Evolutionary conservation across 1,284 basidiomycete genomes (phyloP).

Genomic region (Salmacisia buchloeana): DNA sequence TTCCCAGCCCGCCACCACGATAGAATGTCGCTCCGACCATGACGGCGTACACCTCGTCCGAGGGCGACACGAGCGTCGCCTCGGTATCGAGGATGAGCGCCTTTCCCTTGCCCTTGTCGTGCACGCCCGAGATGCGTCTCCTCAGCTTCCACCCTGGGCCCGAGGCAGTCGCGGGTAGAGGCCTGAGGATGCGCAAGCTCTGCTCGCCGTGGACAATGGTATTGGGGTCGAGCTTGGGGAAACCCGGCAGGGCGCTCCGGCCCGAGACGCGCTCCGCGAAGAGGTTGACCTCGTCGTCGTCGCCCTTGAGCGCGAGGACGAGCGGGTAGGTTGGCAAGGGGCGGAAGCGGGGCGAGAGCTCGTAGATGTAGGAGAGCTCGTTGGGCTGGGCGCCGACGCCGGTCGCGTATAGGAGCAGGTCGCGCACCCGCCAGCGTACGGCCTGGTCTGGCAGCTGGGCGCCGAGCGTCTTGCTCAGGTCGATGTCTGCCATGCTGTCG

Average conservation of each 20-base stretch:
- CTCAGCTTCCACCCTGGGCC: conserved; percentile 39
- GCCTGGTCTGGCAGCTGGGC: conserved; percentile 40
- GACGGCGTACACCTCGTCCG: conserved; percentile 28
- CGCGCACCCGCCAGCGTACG: conserved; percentile 54
- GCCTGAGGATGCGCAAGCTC: conserved; percentile 46
- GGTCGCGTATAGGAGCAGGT: conserved; percentile 94
- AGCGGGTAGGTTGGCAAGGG: conserved; percentile 76
- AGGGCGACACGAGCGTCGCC: conserved; percentile 28
- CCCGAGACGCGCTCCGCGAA: conserved; percentile 42
- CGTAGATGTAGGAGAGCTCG: conserved; percentile 86
- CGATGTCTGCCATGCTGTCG: conserved; percentile 16
- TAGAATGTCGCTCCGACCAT: conserved; percentile 41
- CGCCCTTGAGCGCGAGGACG: conserved; percentile 44
- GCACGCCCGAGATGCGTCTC: conserved; percentile 31
- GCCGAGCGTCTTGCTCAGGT: conserved; percentile 43
- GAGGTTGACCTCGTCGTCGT: conserved; percentile 38
- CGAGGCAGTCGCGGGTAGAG: conserved; percentile 33
- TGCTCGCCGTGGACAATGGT: conserved; percentile 52
- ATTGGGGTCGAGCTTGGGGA: conserved; percentile 48
- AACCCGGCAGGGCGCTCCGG: conserved; percentile 25
- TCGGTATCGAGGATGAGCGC: conserved; percentile 41
- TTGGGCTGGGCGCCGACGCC: conserved; percentile 93
- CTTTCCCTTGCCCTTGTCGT: conserved; percentile 30
- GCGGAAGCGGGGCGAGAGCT: conserved; percentile 77
- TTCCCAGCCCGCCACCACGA: conserved; percentile 39